These are phyloP conservation scores for Boletus coccyginus DNA, from an alignment of 768 basidiomycete genomes.

Conservation along the genomic window DNA sequence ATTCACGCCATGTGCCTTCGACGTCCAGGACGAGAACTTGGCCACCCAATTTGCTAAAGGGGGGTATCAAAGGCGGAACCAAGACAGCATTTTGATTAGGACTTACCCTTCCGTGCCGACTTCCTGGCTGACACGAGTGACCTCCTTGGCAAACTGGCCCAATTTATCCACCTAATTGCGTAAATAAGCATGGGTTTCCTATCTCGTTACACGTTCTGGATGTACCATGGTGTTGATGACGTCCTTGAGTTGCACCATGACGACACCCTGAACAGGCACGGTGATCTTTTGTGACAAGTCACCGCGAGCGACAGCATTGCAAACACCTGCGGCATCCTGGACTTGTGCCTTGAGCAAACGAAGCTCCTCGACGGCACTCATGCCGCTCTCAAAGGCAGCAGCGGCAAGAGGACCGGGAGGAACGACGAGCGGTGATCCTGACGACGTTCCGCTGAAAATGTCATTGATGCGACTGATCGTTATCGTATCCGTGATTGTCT, in stretches of 20 bases:
- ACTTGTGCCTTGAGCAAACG: conserved; percentile 81
- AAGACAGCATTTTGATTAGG: too few species aligned
- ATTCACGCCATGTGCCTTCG: too few species aligned
- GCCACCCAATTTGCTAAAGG: too few species aligned
- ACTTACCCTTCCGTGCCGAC: too few species aligned
- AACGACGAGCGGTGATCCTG: conserved; percentile 45
- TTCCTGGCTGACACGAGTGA: conserved; percentile 79
- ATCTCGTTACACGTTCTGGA: background rate
- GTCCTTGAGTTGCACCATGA: conserved; percentile 79
- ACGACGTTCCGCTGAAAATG: conserved; percentile 26
- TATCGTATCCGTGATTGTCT: conserved; percentile 43
- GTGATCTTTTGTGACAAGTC: conserved; percentile 78
- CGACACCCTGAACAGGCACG: conserved; percentile 74
- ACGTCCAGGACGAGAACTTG: too few species aligned
- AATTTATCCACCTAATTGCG: conserved; percentile 57
- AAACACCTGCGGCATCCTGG: conserved; percentile 76
- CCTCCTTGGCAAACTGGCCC: conserved; percentile 87
- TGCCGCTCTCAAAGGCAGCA: conserved; percentile 55
- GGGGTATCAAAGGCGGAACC: too few species aligned
- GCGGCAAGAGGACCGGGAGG: conserved; percentile 54
- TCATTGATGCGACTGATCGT: conserved; percentile 32
- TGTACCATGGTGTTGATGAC: conserved; percentile 67
- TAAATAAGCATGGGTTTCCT: conserved; percentile 10
- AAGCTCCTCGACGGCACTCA: conserved; percentile 75
- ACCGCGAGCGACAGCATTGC: conserved; percentile 74